Conservation (phyloP, 306 rosid genomes). For the Dalbergia oliveri region DNA sequence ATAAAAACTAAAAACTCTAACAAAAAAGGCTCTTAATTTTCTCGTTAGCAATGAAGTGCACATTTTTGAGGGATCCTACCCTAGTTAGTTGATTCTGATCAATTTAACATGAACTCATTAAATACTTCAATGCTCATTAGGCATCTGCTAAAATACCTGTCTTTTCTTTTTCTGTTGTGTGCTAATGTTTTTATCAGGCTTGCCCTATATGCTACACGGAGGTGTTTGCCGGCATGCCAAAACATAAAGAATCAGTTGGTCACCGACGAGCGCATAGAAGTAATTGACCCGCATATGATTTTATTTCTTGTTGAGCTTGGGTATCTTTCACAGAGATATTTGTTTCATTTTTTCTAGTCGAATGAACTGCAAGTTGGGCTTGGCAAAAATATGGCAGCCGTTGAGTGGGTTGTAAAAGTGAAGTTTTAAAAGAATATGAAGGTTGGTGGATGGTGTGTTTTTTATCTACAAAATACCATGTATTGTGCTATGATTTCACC, state of each 20-base stretch:
- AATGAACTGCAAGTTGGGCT: background rate
- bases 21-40: too few relatives aligned
- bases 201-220: slow-evolving; percentile 96
- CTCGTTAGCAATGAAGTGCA: background rate
- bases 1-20: too few relatives aligned
- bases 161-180: slow-evolving; percentile 8
- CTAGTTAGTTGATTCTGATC: background rate
- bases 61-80: slow-evolving; percentile 7
- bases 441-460: too few relatives aligned
- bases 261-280: slow-evolving; percentile 18
- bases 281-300: slow-evolving; percentile 35
- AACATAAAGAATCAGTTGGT: slow-evolving; percentile 46
- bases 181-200: slow-evolving; percentile 61
- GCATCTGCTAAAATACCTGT: slow-evolving; percentile 25
- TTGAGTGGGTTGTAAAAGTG: background rate
- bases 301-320: slow-evolving; percentile 49
- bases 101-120: background rate
- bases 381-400: background rate
- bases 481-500: too few relatives aligned
- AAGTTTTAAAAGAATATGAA: background rate
- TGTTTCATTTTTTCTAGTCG: background rate
- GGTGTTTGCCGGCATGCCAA: slow-evolving; percentile 74
- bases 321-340: slow-evolving; percentile 43
- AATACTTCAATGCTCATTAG: slow-evolving; percentile 7
- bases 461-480: too few relatives aligned